Base-by-base conservation (phyloP, 2,329 filamentous ascomycete species). In the Microcera coccophila region DNA sequence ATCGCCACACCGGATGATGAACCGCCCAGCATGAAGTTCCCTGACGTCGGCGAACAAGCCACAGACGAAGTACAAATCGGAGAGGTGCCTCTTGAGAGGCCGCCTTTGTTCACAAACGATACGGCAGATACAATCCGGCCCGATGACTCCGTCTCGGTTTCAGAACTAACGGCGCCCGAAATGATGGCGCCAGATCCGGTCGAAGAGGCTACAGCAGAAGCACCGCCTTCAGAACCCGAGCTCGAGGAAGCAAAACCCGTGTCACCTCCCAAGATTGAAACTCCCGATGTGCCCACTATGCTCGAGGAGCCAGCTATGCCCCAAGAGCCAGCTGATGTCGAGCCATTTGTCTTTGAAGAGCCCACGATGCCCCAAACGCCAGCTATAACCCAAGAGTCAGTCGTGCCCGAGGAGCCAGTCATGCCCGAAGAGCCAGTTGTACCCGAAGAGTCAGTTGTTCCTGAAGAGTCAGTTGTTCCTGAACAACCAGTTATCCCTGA, bases 111-210 rank as follows among this genome's bases (percentile, higher is more conserved):
- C n/a, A 57, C 62, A 7, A 48, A 55, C 1, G 60, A 67, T 29
- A 66, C 65, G 15, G 52, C 57, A 11, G 65, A 69, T 36, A 62
- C 54, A 4, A 62, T 68, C 37, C 65, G 61, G 36, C 65, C 65
- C 1, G 66, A 69, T 24, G 64, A 68, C 31, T 68, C 66, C 4
- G 65, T 64, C 3, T 68, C 66, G 1, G 19, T 54, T 5, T 57
- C 61, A 11, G 64, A 59, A n/a, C 57, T 58, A 5, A 50, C 53
- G 14, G 60, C 63, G 12, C 44, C 57, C 3, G 61, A 60, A 3
- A 57, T 61, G 31, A 47, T 45, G 7, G 58, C 58, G 18, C 54
- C 58, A 3, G 48, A 41, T 16, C 54, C 55, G 2, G 45, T 47
- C 3, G 58, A 53, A 16, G 57, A 52, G 16, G 21, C 10, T 12